phyloP scores from a whole-genome alignment of 257 asterid genomes.

The Coffea canephora region DNA sequence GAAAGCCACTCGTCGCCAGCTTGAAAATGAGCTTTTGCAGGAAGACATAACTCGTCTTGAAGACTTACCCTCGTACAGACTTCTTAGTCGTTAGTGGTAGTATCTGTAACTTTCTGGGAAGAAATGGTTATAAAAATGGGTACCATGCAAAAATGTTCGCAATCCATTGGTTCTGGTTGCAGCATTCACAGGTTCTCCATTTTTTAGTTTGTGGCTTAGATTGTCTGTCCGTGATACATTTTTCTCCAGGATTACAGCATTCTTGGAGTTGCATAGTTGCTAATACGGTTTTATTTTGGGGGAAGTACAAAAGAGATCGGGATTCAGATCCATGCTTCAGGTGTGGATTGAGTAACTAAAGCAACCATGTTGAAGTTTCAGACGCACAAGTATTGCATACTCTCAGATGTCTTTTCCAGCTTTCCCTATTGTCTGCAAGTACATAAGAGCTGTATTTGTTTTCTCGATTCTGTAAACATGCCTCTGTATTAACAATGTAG shows the following conservation, averaged over 20 bases:
- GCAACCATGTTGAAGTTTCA: conserved; percentile 2
- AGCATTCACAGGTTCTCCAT: conserved; percentile 8
- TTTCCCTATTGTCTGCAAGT: background rate
- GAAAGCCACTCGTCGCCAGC: conserved; percentile 96
- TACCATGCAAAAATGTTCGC: conserved; percentile 20
- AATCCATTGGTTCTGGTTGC: conserved; percentile 14
- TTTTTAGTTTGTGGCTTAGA: background rate
- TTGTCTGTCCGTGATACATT: background rate
- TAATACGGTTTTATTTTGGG: background rate
- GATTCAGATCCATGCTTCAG: background rate
- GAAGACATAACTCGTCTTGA: conserved; percentile 74
- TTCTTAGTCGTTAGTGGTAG: conserved; percentile 53
- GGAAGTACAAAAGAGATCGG: conserved; percentile 5
- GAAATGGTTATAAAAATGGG: conserved; percentile 14
- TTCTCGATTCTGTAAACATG: background rate
- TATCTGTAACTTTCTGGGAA: conserved; percentile 26
- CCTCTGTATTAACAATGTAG: background rate
- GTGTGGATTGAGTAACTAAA: background rate
- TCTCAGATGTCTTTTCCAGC: background rate
- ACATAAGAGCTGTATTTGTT: background rate
- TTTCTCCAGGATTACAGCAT: background rate
- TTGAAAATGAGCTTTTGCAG: conserved; percentile 89
- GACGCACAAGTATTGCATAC: background rate
- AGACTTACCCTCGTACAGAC: conserved; percentile 82
- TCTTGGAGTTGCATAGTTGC: background rate